A percentile compares a stretch with the other conserved stretches of the same genome.
Conservation (phyloP, 352 stramenopile genomes). For the Achlya hypogyna region DNA sequence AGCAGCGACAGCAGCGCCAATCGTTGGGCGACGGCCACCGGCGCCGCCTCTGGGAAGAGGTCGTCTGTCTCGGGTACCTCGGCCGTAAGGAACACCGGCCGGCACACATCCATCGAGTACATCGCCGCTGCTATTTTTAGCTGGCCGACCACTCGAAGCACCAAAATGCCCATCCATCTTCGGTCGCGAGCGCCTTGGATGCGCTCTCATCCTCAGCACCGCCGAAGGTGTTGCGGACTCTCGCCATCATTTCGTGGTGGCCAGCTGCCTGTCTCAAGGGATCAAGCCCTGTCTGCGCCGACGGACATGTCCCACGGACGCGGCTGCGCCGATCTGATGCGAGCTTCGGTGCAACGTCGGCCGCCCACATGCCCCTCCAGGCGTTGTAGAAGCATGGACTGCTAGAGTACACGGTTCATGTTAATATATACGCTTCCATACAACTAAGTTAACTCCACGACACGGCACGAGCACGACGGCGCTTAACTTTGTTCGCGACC, state of each 20-base stretch:
- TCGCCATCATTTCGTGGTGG: too few relatives aligned
- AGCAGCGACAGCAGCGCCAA: not conserved
- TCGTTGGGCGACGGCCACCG: not conserved
- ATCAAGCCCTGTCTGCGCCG: not conserved
- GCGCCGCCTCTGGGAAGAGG: not conserved
- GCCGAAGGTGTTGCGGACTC: too few relatives aligned
- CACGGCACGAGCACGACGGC: not conserved
- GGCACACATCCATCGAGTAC: not conserved
- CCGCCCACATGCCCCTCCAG: too few relatives aligned
- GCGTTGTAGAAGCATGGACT: too few relatives aligned
- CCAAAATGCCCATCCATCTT: too few relatives aligned
- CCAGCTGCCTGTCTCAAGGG: not conserved
- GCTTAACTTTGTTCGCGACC: slow-evolving; percentile 42
- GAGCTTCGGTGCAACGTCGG: too few relatives aligned
- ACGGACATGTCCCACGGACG: not conserved
- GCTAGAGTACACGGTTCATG: too few relatives aligned
- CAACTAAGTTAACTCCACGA: not conserved
- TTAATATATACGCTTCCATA: not conserved
- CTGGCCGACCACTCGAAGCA: too few relatives aligned
- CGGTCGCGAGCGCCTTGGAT: too few relatives aligned
- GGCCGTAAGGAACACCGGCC: not conserved
- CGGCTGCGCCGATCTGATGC: not conserved
- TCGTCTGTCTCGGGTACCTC: not conserved
- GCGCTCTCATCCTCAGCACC: too few relatives aligned
- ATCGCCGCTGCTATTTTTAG: not conserved